A percentile compares a stretch with the other conserved stretches of the same genome.
These are phyloP conservation scores for Suhomyces anneliseae DNA, from an alignment of 1,139 yeast species.

Conservation along the genomic window DNA sequence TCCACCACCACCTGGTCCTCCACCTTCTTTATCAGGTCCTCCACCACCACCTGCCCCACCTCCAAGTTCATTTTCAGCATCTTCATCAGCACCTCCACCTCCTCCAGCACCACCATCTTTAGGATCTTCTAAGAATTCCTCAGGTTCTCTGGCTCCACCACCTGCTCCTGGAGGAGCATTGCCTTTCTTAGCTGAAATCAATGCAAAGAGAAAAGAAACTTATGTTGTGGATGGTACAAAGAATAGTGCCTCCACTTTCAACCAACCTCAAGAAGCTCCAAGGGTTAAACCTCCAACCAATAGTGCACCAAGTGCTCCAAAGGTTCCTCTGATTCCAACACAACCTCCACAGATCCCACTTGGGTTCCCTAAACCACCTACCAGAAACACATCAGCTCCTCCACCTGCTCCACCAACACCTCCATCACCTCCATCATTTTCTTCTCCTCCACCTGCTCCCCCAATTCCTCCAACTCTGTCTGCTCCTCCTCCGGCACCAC, in stretches of 20 bases:
- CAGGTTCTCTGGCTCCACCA: slow-evolving; percentile 11
- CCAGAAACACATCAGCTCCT: slow-evolving; percentile 6
- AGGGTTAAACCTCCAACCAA: slow-evolving; percentile 7
- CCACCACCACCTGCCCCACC: slow-evolving; percentile 19
- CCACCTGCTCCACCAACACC: slow-evolving; percentile 12
- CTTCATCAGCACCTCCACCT: slow-evolving; percentile 13
- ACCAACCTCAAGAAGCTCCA: slow-evolving; percentile 5
- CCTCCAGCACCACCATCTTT: slow-evolving; percentile 11
- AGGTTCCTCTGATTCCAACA: slow-evolving; percentile 6
- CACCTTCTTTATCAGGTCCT: slow-evolving; percentile 19
- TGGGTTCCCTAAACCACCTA: slow-evolving; percentile 8
- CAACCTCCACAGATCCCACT: slow-evolving; percentile 11
- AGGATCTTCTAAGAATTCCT: neutral
- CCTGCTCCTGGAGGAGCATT: slow-evolving; percentile 30
- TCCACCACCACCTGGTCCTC: slow-evolving; percentile 10
- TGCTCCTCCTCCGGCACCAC: slow-evolving; percentile 12
- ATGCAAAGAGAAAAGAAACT: slow-evolving; percentile 38
- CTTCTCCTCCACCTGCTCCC: slow-evolving; percentile 7
- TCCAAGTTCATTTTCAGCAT: slow-evolving; percentile 10
- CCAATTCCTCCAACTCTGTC: slow-evolving; percentile 9
- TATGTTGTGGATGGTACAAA: slow-evolving; percentile 36
- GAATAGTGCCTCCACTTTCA: slow-evolving; percentile 15
- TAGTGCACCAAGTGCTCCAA: slow-evolving; percentile 14
- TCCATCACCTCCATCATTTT: slow-evolving; percentile 11
- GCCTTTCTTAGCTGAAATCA: slow-evolving; percentile 45